A percentile compares a stretch with the other conserved stretches of the same genome.
These are phyloP conservation scores for Corymbia citriodora DNA, from an alignment of 441 rosid genomes.

Conservation along the genomic window DNA sequence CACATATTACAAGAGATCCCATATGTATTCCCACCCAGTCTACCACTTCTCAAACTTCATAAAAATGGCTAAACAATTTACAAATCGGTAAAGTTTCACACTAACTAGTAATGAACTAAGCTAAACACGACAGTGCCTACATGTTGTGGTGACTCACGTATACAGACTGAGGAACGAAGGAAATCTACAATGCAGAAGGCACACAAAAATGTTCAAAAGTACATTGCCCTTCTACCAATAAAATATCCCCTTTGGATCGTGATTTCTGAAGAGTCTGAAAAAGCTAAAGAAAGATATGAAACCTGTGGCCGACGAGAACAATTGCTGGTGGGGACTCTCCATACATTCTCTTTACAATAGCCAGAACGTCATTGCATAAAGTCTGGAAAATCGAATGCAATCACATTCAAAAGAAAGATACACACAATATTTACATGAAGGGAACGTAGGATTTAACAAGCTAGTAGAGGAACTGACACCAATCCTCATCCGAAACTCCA, in stretches of 20 bases:
- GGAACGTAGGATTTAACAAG: neutral
- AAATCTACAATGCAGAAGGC: neutral
- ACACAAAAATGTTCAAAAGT: neutral
- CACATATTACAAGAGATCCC: neutral
- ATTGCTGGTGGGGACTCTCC: conserved; percentile 92
- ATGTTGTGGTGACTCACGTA: neutral
- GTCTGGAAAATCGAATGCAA: conserved; percentile 49
- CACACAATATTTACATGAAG: neutral
- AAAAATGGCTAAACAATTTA: neutral
- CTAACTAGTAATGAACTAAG: neutral
- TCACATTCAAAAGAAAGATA: neutral
- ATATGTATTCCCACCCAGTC: neutral
- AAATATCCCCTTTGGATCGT: neutral
- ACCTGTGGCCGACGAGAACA: conserved; percentile 98
- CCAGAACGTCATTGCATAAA: conserved; percentile 78
- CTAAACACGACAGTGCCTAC: neutral
- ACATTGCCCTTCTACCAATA: neutral
- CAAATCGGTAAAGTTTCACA: neutral
- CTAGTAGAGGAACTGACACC: neutral
- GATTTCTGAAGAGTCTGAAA: neutral
- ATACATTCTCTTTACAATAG: conserved; percentile 77
- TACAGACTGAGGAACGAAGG: neutral
- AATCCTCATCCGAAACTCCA: neutral
- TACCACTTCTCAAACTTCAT: neutral
- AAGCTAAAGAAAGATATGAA: conserved; percentile 10